Evolutionary conservation across 192 early-diverging fungal species (phyloP).

Genomic region (Coemansia sp.): DNA sequence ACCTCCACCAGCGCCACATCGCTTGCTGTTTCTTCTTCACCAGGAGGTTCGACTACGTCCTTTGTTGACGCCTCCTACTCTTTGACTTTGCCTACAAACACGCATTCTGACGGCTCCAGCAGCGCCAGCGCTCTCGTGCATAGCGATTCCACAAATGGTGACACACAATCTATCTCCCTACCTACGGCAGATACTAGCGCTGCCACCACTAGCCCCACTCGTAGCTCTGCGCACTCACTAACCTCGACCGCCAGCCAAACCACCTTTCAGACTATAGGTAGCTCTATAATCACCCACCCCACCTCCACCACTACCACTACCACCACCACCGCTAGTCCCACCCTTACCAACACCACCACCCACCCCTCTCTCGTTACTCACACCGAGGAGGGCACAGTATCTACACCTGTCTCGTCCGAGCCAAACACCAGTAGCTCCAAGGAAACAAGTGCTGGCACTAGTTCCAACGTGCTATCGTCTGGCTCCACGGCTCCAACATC

Average conservation of each 20-base stretch:
- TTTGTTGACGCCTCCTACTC: background rate
- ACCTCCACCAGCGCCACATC: background rate
- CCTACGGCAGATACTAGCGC: background rate
- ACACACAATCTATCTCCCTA: background rate
- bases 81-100: background rate
- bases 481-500: background rate
- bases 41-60: background rate
- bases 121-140: background rate
- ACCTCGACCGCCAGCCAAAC: background rate
- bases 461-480: conserved; percentile 3
- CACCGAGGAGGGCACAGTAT: background rate
- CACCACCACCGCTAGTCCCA: background rate
- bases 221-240: background rate
- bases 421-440: background rate
- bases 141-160: background rate
- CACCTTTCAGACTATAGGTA: conserved; percentile 1
- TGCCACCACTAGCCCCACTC: background rate
- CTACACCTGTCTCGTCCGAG: background rate
- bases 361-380: background rate
- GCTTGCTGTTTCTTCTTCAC: background rate
- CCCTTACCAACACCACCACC: background rate
- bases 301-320: background rate
- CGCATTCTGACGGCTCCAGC: background rate
- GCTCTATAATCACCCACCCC: background rate
- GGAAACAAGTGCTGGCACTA: conserved; percentile 7